These are phyloP conservation scores for Potentilla sterilis DNA, from an alignment of 306 rosid genomes.

Conservation along the genomic window DNA sequence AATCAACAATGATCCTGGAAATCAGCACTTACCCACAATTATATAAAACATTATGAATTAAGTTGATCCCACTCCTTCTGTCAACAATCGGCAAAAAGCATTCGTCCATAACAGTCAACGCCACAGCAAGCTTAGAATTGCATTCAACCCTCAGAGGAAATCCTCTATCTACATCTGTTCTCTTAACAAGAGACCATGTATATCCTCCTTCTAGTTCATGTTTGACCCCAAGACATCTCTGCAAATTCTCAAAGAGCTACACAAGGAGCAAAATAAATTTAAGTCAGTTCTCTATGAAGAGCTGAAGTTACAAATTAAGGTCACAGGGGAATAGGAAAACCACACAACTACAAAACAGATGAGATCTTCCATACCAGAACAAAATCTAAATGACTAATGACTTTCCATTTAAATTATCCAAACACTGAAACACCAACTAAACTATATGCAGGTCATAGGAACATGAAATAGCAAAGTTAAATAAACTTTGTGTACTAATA, in stretches of 20 bases:
- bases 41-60: constrained; percentile 80
- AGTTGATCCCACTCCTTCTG: constrained; percentile 89
- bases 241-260: constrained; percentile 85
- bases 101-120: constrained; percentile 91
- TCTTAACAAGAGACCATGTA: constrained; percentile 83
- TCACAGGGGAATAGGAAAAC: background rate
- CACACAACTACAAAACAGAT: background rate
- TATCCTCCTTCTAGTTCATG: constrained; percentile 92
- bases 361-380: background rate
- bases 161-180: constrained; percentile 78
- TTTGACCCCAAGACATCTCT: constrained; percentile 80
- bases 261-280: constrained; percentile 28
- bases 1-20: constrained; percentile 12
- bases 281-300: constrained; percentile 1
- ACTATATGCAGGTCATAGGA: background rate
- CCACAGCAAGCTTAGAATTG: constrained; percentile 96
- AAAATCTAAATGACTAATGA: background rate
- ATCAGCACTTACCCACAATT: constrained; percentile 74
- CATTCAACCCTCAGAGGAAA: constrained; percentile 70
- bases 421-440: background rate
- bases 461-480: background rate
- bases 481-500: background rate
- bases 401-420: background rate
- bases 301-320: constrained; percentile 2
- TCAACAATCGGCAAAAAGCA: constrained; percentile 94